Conservation (phyloP, 306 rosid genomes). For the Chamaecrista fasciculata region DNA sequence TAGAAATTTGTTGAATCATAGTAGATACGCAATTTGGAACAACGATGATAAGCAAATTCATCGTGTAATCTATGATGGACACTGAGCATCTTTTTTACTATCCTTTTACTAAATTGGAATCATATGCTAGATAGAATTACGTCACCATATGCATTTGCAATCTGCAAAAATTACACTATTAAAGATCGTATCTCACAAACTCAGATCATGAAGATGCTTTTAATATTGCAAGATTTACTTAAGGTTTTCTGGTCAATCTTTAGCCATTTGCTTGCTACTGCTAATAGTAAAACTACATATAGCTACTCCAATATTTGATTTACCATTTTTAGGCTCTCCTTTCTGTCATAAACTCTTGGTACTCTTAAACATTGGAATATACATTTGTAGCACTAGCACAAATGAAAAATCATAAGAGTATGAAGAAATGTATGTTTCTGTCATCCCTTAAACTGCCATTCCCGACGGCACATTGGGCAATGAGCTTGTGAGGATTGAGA, state of each 20-base stretch:
- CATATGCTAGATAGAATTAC: background rate
- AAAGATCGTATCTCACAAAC: too few relatives aligned
- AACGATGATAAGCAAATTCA: background rate
- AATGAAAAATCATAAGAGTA: too few relatives aligned
- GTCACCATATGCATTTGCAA: background rate
- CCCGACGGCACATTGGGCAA: conserved; percentile 95
- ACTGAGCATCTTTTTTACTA: background rate
- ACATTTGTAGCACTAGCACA: too few relatives aligned
- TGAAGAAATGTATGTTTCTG: background rate
- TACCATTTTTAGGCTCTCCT: too few relatives aligned
- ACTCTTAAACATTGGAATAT: too few relatives aligned
- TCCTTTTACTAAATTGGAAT: background rate
- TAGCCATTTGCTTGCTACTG: too few relatives aligned
- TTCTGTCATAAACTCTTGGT: too few relatives aligned
- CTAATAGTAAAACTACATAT: too few relatives aligned
- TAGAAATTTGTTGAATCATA: background rate
- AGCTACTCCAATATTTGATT: too few relatives aligned
- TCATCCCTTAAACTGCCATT: conserved; percentile 83
- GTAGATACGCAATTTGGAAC: background rate
- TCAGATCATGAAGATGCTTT: too few relatives aligned
- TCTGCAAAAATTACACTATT: background rate
- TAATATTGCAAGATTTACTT: too few relatives aligned
- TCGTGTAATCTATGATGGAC: background rate
- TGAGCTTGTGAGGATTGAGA: conserved; percentile 86
- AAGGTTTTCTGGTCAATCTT: too few relatives aligned